phyloP scores from a whole-genome alignment of 768 basidiomycete species.

The Exsudoporus frostii region DNA sequence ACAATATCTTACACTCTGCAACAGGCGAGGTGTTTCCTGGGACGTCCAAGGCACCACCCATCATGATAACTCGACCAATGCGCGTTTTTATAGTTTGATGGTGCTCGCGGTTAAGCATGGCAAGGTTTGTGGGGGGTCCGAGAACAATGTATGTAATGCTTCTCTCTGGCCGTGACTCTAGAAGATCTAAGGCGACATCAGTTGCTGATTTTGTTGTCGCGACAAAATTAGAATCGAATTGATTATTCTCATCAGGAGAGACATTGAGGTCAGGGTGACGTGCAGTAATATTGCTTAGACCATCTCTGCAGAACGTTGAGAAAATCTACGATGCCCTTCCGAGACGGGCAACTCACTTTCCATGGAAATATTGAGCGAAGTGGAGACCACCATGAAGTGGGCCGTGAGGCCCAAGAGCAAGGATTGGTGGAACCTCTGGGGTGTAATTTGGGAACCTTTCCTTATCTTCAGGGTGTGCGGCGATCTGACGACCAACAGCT shows the following conservation, averaged over 20 bases:
- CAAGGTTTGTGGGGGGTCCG: conserved; percentile 80
- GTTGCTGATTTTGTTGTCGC: conserved; percentile 45
- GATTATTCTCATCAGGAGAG: conserved; percentile 1
- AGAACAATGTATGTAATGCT: conserved; percentile 70
- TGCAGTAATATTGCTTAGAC: conserved; percentile 55
- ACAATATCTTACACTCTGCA: conserved; percentile 68
- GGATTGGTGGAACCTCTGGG: conserved; percentile 49
- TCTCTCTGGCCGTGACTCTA: conserved; percentile 47
- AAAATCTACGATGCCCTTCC: neutral
- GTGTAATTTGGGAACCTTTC: conserved; percentile 62
- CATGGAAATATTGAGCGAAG: conserved; percentile 84
- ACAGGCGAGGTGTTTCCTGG: conserved; percentile 82
- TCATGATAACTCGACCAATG: conserved; percentile 75
- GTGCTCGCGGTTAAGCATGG: conserved; percentile 56
- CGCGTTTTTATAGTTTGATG: conserved; percentile 49
- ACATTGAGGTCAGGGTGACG: conserved; percentile 64
- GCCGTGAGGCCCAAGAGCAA: conserved; percentile 58
- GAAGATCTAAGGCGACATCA: conserved; percentile 53
- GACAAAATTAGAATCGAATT: conserved; percentile 44
- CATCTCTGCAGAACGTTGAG: conserved; percentile 49
- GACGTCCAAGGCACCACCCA: conserved; percentile 93
- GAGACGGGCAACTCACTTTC: conserved; percentile 44
- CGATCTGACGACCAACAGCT: conserved; percentile 57
- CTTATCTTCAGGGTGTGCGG: conserved; percentile 49
- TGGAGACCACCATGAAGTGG: conserved; percentile 72